Base-by-base conservation (phyloP, 208 protist species). In the Naegleria fowleri region DNA sequence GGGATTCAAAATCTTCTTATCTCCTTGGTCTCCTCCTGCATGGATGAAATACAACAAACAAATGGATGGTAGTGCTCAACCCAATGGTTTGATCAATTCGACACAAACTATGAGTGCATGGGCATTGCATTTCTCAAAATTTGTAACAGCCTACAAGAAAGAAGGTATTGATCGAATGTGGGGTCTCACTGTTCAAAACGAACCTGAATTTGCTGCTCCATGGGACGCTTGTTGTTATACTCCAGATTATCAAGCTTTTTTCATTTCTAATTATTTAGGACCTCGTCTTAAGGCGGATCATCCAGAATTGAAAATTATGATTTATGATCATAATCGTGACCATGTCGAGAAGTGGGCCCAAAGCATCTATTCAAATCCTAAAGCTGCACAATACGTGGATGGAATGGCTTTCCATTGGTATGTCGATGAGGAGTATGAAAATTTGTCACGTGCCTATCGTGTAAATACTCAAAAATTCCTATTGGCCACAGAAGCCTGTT, bases 301-400 rank as follows among this genome's bases (percentile, higher is more conserved):
- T 52, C 93, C 93, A 1, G 41, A 92, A 51, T 36, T 94, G 43
- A 93, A 93, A 83, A 93, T 94, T 43, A 91, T 94, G 83, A 90
- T 92, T 36, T 94, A 83, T n/a, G 93, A 94, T 76, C 93, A 94
- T 92, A 94, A 94, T 83, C 93, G 91, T 90, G 93, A 94, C 67
- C 51, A 93, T 84, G 59, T 94, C 38, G 7, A 75, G 1, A 41
- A 55, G 0, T 94, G 67, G 51, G 90, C 92, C 3, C 40, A 93
- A 7, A 92, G 16, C 6, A 93, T 94, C 58, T 91, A 91, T 48
- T 38, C 43, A 29, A 91, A 93, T 84, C 38, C 83, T 39, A 40
- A 93, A 59, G 90, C 93, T 15, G 29, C 75, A 1, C 13, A 92
- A 51, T 94, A 90, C 59, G 92, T 94, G 22, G 85, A 58, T 48